phyloP scores from a whole-genome alignment of 2,329 filamentous ascomycete species.

The Trichoderma sp. region DNA sequence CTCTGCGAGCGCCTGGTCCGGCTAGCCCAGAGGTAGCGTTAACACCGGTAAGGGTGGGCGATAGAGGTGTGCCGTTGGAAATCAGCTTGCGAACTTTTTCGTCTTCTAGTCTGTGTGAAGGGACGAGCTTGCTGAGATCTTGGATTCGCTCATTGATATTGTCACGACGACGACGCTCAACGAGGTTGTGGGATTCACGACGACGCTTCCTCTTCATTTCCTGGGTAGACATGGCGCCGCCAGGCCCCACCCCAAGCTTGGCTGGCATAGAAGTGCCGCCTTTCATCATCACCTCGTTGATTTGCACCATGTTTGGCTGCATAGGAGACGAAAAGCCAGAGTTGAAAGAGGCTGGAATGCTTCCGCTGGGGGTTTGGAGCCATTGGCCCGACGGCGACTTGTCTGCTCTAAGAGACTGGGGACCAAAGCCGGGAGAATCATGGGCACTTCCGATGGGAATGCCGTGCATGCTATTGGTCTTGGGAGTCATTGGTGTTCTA shows the following conservation, averaged over 20 bases:
- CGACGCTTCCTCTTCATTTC: constrained; percentile 91
- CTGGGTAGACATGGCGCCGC: constrained; percentile 68
- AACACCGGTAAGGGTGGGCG: constrained; percentile 75
- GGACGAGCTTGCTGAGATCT: constrained; percentile 90
- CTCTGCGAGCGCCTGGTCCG: constrained; percentile 79
- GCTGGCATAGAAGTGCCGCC: constrained; percentile 86
- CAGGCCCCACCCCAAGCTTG: constrained; percentile 66
- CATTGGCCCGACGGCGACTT: constrained; percentile 87
- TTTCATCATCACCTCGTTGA: constrained; percentile 85
- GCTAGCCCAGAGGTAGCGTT: constrained; percentile 84
- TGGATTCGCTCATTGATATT: constrained; percentile 99
- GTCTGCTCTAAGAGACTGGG: constrained; percentile 78
- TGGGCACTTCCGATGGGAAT: constrained; percentile 64
- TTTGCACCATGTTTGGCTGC: constrained; percentile 69
- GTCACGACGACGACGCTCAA: constrained; percentile 90
- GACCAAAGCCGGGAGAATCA: constrained; percentile 71
- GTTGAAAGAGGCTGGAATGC: constrained; percentile 81
- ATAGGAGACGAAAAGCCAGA: constrained; percentile 87
- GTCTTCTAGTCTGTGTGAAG: constrained; percentile 88
- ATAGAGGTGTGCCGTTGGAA: constrained; percentile 86
- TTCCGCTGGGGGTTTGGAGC: constrained; percentile 79
- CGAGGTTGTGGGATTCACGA: constrained; percentile 92
- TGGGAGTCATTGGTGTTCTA: constrained; percentile 81
- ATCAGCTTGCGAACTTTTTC: constrained; percentile 96
- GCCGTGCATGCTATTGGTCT: constrained; percentile 74